phyloP scores from a whole-genome alignment of 805 yeast species.

The Cyberlindnera amylophila region DNA sequence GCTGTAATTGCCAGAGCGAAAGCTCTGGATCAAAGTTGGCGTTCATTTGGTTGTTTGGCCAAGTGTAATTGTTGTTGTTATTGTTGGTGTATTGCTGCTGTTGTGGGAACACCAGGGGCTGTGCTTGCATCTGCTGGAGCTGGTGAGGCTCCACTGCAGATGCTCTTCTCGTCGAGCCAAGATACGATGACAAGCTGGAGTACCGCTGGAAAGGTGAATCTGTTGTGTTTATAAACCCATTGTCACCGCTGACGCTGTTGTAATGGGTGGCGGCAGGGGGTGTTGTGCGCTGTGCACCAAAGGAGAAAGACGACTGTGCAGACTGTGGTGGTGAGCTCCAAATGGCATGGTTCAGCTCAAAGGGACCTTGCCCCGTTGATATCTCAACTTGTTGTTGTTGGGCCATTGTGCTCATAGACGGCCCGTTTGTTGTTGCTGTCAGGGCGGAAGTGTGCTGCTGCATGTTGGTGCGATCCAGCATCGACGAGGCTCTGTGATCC shows the following conservation, averaged over 20 bases:
- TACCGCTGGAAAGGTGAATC: too few relatives aligned
- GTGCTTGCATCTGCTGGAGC: constrained; percentile 8
- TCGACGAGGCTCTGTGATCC: too few relatives aligned
- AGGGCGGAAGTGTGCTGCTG: too few relatives aligned
- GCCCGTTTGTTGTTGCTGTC: too few relatives aligned
- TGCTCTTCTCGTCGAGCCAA: constrained; percentile 18
- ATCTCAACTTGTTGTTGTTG: background rate
- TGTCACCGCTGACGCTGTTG: too few relatives aligned
- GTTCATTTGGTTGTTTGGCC: constrained; percentile 2
- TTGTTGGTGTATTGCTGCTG: background rate
- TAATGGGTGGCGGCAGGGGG: too few relatives aligned
- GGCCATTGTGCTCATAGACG: background rate
- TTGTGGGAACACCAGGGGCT: constrained; percentile 2
- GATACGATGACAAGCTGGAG: too few relatives aligned
- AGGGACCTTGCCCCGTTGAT: constrained; percentile 3
- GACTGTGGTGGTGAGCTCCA: constrained; percentile 4
- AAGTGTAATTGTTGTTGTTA: constrained; percentile 8
- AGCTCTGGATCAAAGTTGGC: too few relatives aligned
- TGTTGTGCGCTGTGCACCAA: too few relatives aligned
- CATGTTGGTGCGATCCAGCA: too few relatives aligned
- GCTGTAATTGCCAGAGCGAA: background rate
- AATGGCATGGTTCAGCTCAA: constrained; percentile 9
- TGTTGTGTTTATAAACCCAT: too few relatives aligned
- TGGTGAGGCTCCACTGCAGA: constrained; percentile 14
- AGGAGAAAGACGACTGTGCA: background rate